phyloP scores from a whole-genome alignment of 2,329 filamentous ascomycete genomes.

The Penicillium sp. region DNA sequence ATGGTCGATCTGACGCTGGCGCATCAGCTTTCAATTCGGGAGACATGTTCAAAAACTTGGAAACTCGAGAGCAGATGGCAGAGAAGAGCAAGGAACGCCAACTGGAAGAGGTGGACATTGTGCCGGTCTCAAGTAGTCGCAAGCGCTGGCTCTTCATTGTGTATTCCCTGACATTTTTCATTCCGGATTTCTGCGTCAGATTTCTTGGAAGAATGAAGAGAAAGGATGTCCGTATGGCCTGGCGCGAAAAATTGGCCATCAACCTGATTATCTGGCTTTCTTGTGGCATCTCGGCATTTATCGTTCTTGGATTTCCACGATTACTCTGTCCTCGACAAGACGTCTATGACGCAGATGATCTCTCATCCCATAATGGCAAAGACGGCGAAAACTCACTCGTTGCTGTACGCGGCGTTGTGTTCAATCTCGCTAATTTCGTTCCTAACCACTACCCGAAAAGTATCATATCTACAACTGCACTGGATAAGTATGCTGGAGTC shows the following conservation, averaged over 20 bases:
- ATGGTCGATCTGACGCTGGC: slow-evolving; percentile 85
- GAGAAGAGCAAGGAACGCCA: slow-evolving; percentile 91
- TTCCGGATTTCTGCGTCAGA: slow-evolving; percentile 80
- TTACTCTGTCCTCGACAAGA: slow-evolving; percentile 89
- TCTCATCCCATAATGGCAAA: slow-evolving; percentile 71
- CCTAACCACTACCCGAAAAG: slow-evolving; percentile 72
- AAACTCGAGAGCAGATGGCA: slow-evolving; percentile 89
- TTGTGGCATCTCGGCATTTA: slow-evolving; percentile 75
- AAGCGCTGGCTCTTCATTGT: slow-evolving; percentile 89
- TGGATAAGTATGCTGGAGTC: slow-evolving; percentile 78
- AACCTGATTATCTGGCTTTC: slow-evolving; percentile 94
- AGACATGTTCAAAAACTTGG: slow-evolving; percentile 97
- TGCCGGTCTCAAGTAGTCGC: slow-evolving; percentile 69
- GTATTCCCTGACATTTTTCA: slow-evolving; percentile 76
- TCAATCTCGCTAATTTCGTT: slow-evolving; percentile 71
- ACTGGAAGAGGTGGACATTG: slow-evolving; percentile 84
- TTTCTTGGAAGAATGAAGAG: slow-evolving; percentile 78
- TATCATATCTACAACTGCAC: slow-evolving; percentile 55
- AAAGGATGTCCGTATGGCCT: slow-evolving; percentile 87
- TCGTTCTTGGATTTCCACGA: slow-evolving; percentile 82
- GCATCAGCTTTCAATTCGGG: slow-evolving; percentile 85
- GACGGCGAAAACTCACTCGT: slow-evolving; percentile 62
- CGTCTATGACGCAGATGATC: slow-evolving; percentile 75
- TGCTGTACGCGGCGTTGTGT: slow-evolving; percentile 83
- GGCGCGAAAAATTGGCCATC: slow-evolving; percentile 97